A percentile compares a stretch with the other conserved stretches of the same genome.
These are phyloP conservation scores for Maudiozyma turicensis DNA, from an alignment of 805 yeast species.

Conservation along the genomic window DNA sequence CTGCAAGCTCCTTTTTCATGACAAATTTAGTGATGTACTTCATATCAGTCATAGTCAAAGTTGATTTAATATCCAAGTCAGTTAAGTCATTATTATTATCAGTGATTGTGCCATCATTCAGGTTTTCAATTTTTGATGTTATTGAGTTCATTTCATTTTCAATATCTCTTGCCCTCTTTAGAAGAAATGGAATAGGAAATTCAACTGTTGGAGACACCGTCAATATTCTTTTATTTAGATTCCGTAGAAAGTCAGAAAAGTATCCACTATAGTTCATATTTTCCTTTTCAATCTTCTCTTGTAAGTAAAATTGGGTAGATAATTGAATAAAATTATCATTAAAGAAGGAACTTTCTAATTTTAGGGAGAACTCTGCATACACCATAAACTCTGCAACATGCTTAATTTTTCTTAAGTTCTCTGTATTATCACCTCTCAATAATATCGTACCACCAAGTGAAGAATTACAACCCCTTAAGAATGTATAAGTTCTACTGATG, in stretches of 20 bases:
- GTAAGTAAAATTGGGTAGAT: slow-evolving; percentile 31
- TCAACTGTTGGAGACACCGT: slow-evolving; percentile 82
- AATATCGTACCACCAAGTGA: slow-evolving; percentile 77
- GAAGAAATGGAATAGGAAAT: slow-evolving; percentile 58
- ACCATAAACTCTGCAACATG: slow-evolving; percentile 73
- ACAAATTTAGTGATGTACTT: slow-evolving; percentile 27
- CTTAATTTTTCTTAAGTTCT: slow-evolving; percentile 55
- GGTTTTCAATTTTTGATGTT: slow-evolving; percentile 16
- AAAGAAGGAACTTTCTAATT: slow-evolving; percentile 66
- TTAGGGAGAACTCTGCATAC: slow-evolving; percentile 66
- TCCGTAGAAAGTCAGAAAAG: slow-evolving; percentile 31
- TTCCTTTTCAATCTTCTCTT: slow-evolving; percentile 11
- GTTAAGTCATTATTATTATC: slow-evolving; percentile 9
- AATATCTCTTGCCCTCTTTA: slow-evolving; percentile 44
- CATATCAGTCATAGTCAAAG: slow-evolving; percentile 27
- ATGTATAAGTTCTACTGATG: slow-evolving; percentile 60
- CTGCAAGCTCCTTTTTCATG: slow-evolving; percentile 24
- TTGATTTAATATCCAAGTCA: slow-evolving; percentile 20
- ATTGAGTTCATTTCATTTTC: slow-evolving; percentile 32
- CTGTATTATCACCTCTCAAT: slow-evolving; percentile 68
- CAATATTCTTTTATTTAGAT: slow-evolving; percentile 43
- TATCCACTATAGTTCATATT: slow-evolving; percentile 19
- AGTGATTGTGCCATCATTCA: slow-evolving; percentile 17
- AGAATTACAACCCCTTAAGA: slow-evolving; percentile 64
- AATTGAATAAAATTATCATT: slow-evolving; percentile 57